Evolutionary conservation across 2,329 filamentous ascomycete species (phyloP).

Genomic region (Aotearoamyces nothofagi): DNA sequence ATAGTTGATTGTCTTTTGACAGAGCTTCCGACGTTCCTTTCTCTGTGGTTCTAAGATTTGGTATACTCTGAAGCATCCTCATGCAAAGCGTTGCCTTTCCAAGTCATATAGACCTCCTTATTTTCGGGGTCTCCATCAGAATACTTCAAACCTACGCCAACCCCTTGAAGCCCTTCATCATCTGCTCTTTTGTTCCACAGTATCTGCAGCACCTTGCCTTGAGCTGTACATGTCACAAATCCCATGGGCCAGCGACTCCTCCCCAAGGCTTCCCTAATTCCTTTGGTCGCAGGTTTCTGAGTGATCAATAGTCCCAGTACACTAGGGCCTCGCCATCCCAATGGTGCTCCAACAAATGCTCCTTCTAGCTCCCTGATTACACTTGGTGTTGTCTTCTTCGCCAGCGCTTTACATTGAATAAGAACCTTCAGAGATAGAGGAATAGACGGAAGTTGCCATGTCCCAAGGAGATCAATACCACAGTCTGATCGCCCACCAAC

Average conservation of each 20-base stretch:
- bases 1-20: too few species aligned
- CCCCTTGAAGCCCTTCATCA: slow-evolving; percentile 43
- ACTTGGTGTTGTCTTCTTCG: slow-evolving; percentile 34
- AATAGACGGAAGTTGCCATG: slow-evolving; percentile 42
- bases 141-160: slow-evolving; percentile 34
- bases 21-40: too few species aligned
- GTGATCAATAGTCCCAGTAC: slow-evolving; percentile 60
- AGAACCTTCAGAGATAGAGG: slow-evolving; percentile 28
- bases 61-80: too few species aligned
- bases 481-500: slow-evolving; percentile 52
- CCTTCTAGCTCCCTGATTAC: slow-evolving; percentile 67
- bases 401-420: slow-evolving; percentile 55
- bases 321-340: slow-evolving; percentile 49
- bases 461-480: slow-evolving; percentile 62
- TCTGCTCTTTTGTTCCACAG: slow-evolving; percentile 56
- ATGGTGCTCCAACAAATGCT: slow-evolving; percentile 57
- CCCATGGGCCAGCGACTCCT: slow-evolving; percentile 56
- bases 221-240: slow-evolving; percentile 44
- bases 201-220: slow-evolving; percentile 49
- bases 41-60: too few species aligned
- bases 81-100: slow-evolving; percentile 26
- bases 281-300: slow-evolving; percentile 58
- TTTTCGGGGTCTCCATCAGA: slow-evolving; percentile 15
- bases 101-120: slow-evolving; percentile 32
- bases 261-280: slow-evolving; percentile 57